Base-by-base conservation (phyloP, 2,329 filamentous ascomycete species). In the Drechmeria coniospora region DNA sequence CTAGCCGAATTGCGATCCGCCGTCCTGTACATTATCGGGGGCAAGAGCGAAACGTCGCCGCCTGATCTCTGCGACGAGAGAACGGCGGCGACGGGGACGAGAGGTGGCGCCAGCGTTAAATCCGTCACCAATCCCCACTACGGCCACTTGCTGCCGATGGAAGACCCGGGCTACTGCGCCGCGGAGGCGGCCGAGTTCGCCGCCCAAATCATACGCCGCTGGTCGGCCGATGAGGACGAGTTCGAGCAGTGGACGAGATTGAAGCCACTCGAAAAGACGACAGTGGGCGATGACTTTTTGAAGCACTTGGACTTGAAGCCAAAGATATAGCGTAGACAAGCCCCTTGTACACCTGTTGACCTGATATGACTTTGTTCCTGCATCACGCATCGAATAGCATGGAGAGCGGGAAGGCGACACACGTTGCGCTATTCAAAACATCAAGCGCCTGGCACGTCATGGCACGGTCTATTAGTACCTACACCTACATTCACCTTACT, bases 91-190 rank as follows among this genome's bases (percentile, higher is more conserved):
- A 83, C 77, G 1, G 79, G 79, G 2, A 51, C 54, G 0, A 79
- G 72, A 0, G 52, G 67, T 0, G 75, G 79, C 6, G 80, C 81
- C 2, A 78, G 72, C 38, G 84, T 93, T 2, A 63, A 60, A 31
- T 63, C 74, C 37, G 64, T 80, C 5, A 58, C 71, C 11, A 52
- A 90, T 6, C 54, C 76, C 16, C 65, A 65, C 0, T 61, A 65
- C 5, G 83, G 86, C 0, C 87, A 95, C 50, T 51, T 94, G 23
- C 69, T 94, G 16, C 78, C 86, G 0, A 80, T 93, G 69, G 84
- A 93, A 51, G 66, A 68, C 21, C 79, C 80, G 0, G 56, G 43
- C 2, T 60, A 69, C 42, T 79, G 75, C 35, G 86, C 82, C 2
- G 57, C 66, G 32, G 50, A 65, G 12, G 63, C 68, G 0, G 65